Percentiles rank a stretch among this genome's conserved stretches.
Evolutionary conservation across 2,329 filamentous ascomycete species (phyloP).

Genomic region (Chaetothyriales sp.): DNA sequence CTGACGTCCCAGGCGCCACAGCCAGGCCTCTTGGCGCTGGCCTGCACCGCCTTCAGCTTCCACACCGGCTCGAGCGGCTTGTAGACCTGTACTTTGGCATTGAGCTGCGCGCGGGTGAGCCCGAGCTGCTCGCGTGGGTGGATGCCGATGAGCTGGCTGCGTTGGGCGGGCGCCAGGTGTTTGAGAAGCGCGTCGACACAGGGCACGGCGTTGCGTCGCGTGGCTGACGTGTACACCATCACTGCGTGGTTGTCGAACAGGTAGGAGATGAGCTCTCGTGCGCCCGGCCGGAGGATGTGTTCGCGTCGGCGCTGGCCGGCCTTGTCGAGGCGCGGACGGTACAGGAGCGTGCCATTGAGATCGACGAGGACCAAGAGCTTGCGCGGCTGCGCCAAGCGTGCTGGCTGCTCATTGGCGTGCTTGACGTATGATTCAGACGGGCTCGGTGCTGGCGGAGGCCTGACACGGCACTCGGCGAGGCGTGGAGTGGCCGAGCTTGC

Average conservation of each 20-base stretch:
- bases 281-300: constrained; percentile 48
- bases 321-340: constrained; percentile 33
- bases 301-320: constrained; percentile 33
- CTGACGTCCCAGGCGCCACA: constrained; percentile 53
- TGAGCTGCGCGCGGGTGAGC: constrained; percentile 52
- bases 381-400: constrained; percentile 35
- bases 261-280: constrained; percentile 57
- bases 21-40: constrained; percentile 24
- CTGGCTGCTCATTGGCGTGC: constrained; percentile 36
- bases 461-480: constrained; percentile 49
- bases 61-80: constrained; percentile 69
- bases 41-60: constrained; percentile 35
- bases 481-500: constrained; percentile 35
- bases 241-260: constrained; percentile 62
- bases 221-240: constrained; percentile 84
- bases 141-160: constrained; percentile 46
- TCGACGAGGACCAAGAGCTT: constrained; percentile 74
- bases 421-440: constrained; percentile 49
- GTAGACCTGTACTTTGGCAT: constrained; percentile 67
- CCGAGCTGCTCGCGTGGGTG: constrained; percentile 71
- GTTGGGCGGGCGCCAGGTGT: constrained; percentile 32
- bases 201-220: constrained; percentile 52
- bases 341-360: constrained; percentile 80
- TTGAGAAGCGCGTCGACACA: constrained; percentile 55
- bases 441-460: constrained; percentile 40